phyloP scores from a whole-genome alignment of 768 basidiomycete species.

The Amyloporia xantha region DNA sequence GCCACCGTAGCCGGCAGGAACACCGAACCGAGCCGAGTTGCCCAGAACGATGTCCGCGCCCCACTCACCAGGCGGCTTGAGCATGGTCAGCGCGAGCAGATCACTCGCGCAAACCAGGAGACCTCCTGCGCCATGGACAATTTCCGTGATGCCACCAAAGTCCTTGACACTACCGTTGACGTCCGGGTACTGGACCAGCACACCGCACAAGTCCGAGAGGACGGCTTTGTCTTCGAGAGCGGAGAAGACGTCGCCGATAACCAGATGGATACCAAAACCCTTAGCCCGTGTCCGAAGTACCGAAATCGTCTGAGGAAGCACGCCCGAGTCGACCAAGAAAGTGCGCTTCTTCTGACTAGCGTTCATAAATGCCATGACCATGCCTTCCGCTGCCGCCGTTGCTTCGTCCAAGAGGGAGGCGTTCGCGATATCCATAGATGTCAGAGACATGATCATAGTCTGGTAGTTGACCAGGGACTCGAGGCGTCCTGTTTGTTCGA shows the following conservation, averaged over 20 bases:
- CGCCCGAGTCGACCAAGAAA: slow-evolving; percentile 80
- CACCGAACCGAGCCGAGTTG: slow-evolving; percentile 94
- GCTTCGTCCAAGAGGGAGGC: slow-evolving; percentile 94
- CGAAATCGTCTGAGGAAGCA: slow-evolving; percentile 83
- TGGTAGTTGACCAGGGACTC: slow-evolving; percentile 97
- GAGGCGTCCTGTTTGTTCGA: slow-evolving; percentile 60
- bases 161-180: slow-evolving; percentile 79
- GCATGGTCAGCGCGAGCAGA: slow-evolving; percentile 83
- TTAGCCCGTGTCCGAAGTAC: slow-evolving; percentile 88
- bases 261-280: slow-evolving; percentile 85
- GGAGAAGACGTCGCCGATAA: slow-evolving; percentile 54
- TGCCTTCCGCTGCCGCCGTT: slow-evolving; percentile 91
- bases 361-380: slow-evolving; percentile 86
- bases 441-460: slow-evolving; percentile 92
- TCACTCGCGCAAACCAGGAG: slow-evolving; percentile 87
- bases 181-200: slow-evolving; percentile 92
- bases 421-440: slow-evolving; percentile 92
- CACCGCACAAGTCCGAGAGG: slow-evolving; percentile 67
- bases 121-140: slow-evolving; percentile 69
- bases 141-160: slow-evolving; percentile 55
- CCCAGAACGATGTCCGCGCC: slow-evolving; percentile 95
- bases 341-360: slow-evolving; percentile 66
- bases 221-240: slow-evolving; percentile 47
- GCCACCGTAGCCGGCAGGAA: slow-evolving; percentile 94
- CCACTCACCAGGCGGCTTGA: slow-evolving; percentile 98